phyloP scores from a whole-genome alignment of 2,329 filamentous ascomycete genomes.

The Diaporthe citrichinensis region DNA sequence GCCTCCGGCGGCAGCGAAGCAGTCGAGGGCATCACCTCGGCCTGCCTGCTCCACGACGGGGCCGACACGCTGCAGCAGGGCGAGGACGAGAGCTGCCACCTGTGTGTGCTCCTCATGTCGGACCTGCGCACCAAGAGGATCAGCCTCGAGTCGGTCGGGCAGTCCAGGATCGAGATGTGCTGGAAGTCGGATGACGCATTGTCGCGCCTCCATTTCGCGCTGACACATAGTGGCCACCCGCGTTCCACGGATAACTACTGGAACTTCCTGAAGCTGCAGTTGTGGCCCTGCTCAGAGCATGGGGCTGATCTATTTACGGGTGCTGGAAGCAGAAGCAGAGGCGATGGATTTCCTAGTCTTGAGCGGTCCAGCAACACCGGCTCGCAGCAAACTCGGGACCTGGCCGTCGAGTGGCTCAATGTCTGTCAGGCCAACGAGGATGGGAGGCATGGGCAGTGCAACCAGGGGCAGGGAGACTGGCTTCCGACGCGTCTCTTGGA shows the following conservation, averaged over 20 bases:
- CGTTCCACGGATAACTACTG: constrained; percentile 37
- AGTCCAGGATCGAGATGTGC: constrained; percentile 40
- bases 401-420: constrained; percentile 34
- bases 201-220: constrained; percentile 33
- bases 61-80: constrained; percentile 33
- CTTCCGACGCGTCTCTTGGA: constrained; percentile 15
- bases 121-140: constrained; percentile 36
- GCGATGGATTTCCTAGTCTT: too few species aligned
- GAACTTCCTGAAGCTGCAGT: constrained; percentile 39
- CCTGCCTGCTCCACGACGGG: constrained; percentile 37
- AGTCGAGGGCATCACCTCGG: constrained; percentile 8
- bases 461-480: background rate
- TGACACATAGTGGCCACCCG: constrained; percentile 33
- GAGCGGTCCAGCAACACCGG: constrained; percentile 21
- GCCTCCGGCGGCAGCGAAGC: background rate
- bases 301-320: background rate
- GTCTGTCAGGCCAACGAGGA: constrained; percentile 37
- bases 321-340: background rate
- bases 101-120: constrained; percentile 38
- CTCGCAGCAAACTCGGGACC: constrained; percentile 29
- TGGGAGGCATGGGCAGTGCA: constrained; percentile 36
- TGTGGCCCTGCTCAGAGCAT: constrained; percentile 29
- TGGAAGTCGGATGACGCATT: constrained; percentile 23
- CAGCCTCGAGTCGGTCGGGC: constrained; percentile 19
- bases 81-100: constrained; percentile 34